Base-by-base conservation (phyloP, 139 green algal genomes). In the Microglena sp. region DNA sequence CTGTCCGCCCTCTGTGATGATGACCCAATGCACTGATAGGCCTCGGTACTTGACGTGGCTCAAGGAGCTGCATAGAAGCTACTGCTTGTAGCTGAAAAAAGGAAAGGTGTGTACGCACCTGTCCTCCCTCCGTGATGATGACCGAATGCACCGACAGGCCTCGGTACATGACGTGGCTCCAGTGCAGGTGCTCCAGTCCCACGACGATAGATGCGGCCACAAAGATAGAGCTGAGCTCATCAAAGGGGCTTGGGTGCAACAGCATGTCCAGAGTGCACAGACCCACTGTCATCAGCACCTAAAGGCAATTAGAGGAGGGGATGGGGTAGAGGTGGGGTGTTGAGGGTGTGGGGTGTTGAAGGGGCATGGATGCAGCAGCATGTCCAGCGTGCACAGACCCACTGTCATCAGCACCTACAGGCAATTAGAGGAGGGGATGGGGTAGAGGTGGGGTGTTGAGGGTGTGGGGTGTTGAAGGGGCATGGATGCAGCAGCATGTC, bases 161-260 rank as follows among this genome's bases (percentile, higher is more conserved):
- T 5, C 81, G 34, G 70, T 80, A 89, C 1, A 83, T 67, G 31
- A 89, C 76, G 27, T 69, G 66, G 40, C 67, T 70, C 31, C 56
- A 75, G 62, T 89, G 82, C 29, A 89, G 66, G 70, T 87, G 76
- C 66, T 80, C 72, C 62, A 92, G 77, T 1, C 72, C 83, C 31
- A 88, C 57, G 34, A 87, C 33, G 31, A 82, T 66, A 50, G 43
- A 74, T 24, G 80, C 82, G 18, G 75, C 73, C 15, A 87, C 69
- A 64, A 82, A 86, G 11, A 70, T 53, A 29, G 70, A 72, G 8
- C 59, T 69, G 3, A 54, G 32, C 60, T 84, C 76, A 56, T 85
- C 79, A 8, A 85, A 55, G 1, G 68, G 71, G 8, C 63, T 34
- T 0, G 45, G 62, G 11, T 21, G 31, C 60, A 85, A 59, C 18